phyloP scores from a whole-genome alignment of 768 basidiomycete species.

The Mycena olivaceomarginata region DNA sequence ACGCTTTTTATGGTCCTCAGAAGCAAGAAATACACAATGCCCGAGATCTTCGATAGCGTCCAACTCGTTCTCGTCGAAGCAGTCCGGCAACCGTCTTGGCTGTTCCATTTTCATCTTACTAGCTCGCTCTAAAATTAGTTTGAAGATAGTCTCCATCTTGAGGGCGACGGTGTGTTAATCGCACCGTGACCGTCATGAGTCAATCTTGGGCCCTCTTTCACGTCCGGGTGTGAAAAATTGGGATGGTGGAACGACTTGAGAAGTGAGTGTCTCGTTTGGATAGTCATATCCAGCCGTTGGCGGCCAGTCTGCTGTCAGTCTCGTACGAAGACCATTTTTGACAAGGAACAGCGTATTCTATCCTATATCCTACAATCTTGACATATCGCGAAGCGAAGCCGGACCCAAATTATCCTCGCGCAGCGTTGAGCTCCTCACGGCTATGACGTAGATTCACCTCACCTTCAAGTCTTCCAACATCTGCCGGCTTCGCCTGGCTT shows the following conservation, averaged over 20 bases:
- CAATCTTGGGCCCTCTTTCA: not conserved
- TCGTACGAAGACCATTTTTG: not conserved
- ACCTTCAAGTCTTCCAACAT: slow-evolving; percentile 25
- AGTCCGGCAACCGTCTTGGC: slow-evolving; percentile 13
- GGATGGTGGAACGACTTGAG: slow-evolving; percentile 26
- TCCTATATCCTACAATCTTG: slow-evolving; percentile 24
- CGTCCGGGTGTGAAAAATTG: slow-evolving; percentile 22
- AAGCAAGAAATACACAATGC: slow-evolving; percentile 12
- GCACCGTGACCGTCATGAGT: not conserved
- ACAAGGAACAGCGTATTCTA: slow-evolving; percentile 19
- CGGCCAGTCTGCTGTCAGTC: not conserved
- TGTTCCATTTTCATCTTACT: slow-evolving; percentile 18
- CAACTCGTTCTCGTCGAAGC: slow-evolving; percentile 5
- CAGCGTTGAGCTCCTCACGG: slow-evolving; percentile 21
- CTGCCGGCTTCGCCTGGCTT: slow-evolving; percentile 5
- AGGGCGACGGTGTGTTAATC: not conserved
- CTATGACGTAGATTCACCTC: slow-evolving; percentile 26
- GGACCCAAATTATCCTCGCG: slow-evolving; percentile 12
- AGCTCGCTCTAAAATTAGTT: slow-evolving; percentile 19
- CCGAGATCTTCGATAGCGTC: slow-evolving; percentile 30
- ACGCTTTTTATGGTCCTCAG: slow-evolving; percentile 6
- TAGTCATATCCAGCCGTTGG: not conserved
- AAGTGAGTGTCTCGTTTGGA: slow-evolving; percentile 30
- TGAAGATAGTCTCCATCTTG: slow-evolving; percentile 19
- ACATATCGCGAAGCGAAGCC: slow-evolving; percentile 34